Conservation (phyloP, 495 filamentous ascomycete species). For the Glutinoglossum americanum region DNA sequence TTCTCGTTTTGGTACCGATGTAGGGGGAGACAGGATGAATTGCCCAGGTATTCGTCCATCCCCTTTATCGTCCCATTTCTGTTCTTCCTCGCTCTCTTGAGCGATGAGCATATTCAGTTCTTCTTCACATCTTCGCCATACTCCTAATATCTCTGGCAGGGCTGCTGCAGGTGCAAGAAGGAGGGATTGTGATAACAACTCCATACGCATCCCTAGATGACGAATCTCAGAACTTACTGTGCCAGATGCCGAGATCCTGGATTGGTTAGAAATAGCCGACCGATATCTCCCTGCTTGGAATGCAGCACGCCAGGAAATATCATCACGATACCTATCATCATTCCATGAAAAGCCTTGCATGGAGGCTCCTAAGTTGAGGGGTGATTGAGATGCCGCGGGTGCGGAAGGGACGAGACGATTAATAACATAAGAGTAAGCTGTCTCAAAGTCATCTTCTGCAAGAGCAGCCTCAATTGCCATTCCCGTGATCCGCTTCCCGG, state of each 20-base stretch:
- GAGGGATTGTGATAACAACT: conserved; percentile 70
- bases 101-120: conserved; percentile 48
- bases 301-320: conserved; percentile 82
- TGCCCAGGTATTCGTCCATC: conserved; percentile 46
- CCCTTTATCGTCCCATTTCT: conserved; percentile 46
- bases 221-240: conserved; percentile 34
- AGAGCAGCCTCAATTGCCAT: conserved; percentile 83
- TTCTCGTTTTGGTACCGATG: conserved; percentile 8
- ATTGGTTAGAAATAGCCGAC: conserved; percentile 19
- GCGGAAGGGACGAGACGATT: conserved; percentile 26
- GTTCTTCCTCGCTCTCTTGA: conserved; percentile 51
- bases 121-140: conserved; percentile 74
- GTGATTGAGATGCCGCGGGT: conserved; percentile 13
- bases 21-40: conserved; percentile 23
- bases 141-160: conserved; percentile 63
- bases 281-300: conserved; percentile 71
- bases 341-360: background rate
- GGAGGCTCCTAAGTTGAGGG: background rate
- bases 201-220: conserved; percentile 64
- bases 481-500: conserved; percentile 52
- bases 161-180: conserved; percentile 57
- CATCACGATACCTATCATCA: conserved; percentile 28
- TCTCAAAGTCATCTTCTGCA: conserved; percentile 78
- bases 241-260: conserved; percentile 22
- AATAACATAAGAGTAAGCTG: conserved; percentile 86